A percentile compares a stretch with the other conserved stretches of the same genome.
These are phyloP conservation scores for Schizonepeta tenuifolia DNA, from an alignment of 257 asterid species.

Conservation along the genomic window DNA sequence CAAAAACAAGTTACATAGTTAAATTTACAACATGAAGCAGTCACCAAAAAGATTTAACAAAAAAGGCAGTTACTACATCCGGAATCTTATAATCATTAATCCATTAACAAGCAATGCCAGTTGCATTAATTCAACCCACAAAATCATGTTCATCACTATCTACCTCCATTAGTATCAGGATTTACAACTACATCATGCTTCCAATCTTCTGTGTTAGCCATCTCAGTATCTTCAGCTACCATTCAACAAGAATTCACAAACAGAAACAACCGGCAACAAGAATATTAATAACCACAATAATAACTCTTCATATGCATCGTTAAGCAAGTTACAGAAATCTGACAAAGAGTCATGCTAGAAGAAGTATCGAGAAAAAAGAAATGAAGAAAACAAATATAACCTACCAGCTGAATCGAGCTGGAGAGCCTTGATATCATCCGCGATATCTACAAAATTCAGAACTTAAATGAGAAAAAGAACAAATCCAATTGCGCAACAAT, in stretches of 20 bases:
- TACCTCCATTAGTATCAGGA: constrained; percentile 19
- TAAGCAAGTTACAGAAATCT: not conserved
- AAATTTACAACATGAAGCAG: not conserved
- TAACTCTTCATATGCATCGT: not conserved
- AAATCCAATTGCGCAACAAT: not conserved
- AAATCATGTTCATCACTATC: not conserved
- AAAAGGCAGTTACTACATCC: not conserved
- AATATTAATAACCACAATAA: not conserved
- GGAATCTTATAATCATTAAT: not conserved
- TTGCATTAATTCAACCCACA: not conserved
- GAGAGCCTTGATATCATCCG: constrained; percentile 84
- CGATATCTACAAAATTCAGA: constrained; percentile 57
- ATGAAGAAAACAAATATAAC: not conserved
- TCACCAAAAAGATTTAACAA: not conserved
- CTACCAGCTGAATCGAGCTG: constrained; percentile 88
- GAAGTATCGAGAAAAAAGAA: not conserved
- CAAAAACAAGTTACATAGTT: not conserved
- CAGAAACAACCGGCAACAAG: not conserved
- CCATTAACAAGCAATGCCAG: not conserved
- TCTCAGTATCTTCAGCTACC: constrained; percentile 42
- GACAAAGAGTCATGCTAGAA: not conserved
- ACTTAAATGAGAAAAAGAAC: not conserved
- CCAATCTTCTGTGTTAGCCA: constrained; percentile 22
- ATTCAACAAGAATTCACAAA: constrained; percentile 31
- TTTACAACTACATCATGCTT: constrained; percentile 22